Percentiles rank a stretch among this genome's conserved stretches.
phyloP scores from a whole-genome alignment of 2,329 filamentous ascomycete genomes.

The Ophiostoma australiae region DNA sequence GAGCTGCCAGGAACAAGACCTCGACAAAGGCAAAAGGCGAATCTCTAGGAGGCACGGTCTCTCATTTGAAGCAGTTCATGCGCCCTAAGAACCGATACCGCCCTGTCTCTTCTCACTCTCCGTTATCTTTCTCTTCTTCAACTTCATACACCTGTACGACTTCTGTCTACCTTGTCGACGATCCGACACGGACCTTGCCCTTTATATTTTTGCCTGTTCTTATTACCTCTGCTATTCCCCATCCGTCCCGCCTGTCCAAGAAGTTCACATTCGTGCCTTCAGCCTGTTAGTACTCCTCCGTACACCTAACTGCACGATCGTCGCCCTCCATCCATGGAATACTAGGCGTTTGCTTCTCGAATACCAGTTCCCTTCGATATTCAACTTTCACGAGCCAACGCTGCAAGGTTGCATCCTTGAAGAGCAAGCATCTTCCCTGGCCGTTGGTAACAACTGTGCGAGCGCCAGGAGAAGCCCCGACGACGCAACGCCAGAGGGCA shows the following conservation, averaged over 20 bases:
- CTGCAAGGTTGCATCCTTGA: background rate
- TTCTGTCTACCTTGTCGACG: slow-evolving; percentile 13
- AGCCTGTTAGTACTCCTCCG: background rate
- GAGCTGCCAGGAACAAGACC: background rate
- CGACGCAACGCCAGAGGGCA: background rate
- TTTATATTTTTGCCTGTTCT: background rate
- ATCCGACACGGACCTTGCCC: slow-evolving; percentile 19
- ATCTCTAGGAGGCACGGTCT: background rate
- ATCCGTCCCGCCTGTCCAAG: background rate
- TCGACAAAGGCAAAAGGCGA: background rate
- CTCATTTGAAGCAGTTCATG: slow-evolving; percentile 10
- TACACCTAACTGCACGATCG: background rate
- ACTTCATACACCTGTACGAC: background rate
- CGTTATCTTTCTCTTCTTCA: background rate
- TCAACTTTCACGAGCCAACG: background rate
- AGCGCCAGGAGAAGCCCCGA: background rate
- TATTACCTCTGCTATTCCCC: background rate
- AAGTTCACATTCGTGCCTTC: background rate
- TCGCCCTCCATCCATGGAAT: background rate
- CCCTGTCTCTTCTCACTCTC: background rate
- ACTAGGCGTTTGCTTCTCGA: background rate
- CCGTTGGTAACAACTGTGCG: background rate
- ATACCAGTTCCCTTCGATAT: background rate
- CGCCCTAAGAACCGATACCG: background rate
- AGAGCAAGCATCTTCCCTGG: background rate